Base-by-base conservation (phyloP, 2,329 filamentous ascomycete genomes). In the Colletotrichum magnum region DNA sequence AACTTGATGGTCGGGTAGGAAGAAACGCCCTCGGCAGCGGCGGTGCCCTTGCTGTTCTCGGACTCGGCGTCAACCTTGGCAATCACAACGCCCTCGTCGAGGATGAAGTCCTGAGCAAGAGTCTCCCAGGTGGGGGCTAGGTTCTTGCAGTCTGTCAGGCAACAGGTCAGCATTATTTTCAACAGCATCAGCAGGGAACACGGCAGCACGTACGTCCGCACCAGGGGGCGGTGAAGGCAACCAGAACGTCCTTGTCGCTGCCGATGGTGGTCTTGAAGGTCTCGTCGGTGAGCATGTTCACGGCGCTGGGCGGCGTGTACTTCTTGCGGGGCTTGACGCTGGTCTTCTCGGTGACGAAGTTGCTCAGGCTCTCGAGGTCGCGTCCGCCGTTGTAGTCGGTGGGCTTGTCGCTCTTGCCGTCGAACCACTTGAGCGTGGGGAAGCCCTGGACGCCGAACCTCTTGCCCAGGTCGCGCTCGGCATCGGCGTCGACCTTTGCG, bases 1-100 rank as follows among this genome's bases (percentile, higher is more conserved):
- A 92, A 99, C 86, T 97, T 97, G 86, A 99, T 97, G 72, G 96
- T 99, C 58, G 96, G 96, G 87, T 97, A 99, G 43, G 92, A 94
- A 64, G 88, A 88, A 74, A 99, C 89, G 70, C 91, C 94, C 78
- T 96, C 91, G 59, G 91, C 90, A 78, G 89, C 82, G 59, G 94
- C 92, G 58, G 91, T 90, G 52, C 88, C 88, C 84, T 97, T 98
- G 81, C 92, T 90, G 81, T 94, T 94, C 75, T 93, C 90, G 36
- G 92, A 90, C 83, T 99, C 95, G 77, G 94, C 95, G 79, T 99
- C 95, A 71, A 99, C 92, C 86, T 99, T 98, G 81, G 94, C 96
- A 77, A 99, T 90, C 52, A 97, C 79, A 72, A 99, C 94, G 73
- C 88, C 86, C 69, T 90, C 82, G 77, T 99, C 96, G 78, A 86